Base-by-base conservation (phyloP, 148 eudicot species). In the Simmondsia chinensis region DNA sequence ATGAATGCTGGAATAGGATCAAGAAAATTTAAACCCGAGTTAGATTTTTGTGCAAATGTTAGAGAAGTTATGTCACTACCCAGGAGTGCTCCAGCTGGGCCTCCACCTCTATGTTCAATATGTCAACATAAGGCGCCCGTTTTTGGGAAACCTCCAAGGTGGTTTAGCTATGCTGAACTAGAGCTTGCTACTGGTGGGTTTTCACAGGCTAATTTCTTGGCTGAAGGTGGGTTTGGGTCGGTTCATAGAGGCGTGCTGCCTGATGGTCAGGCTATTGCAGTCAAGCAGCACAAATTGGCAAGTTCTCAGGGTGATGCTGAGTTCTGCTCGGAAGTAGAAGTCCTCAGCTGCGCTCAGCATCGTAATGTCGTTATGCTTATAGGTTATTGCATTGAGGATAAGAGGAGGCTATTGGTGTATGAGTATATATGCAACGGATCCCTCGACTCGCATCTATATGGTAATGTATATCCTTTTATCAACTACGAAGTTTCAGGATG, bases 81-180 rank as follows among this genome's bases (percentile, higher is more conserved):
- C 9, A 70, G 82, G 61, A 73, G 63, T 52, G 57, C 72, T 21
- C 94, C 94, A 25, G 64, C 50, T 21, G 96, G 96, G 2, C 72
- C 96, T 5, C 91, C 94, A 48, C 91, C 87, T 0, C 49, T 87
- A 46, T 87, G 96, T 48, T 79, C 96, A 51, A 69, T 76, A 24
- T 87, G 96, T 57, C 94, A 83, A 51, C 94, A 87, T 35, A 79
- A 83, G 71, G 76, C 71, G 17, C 96, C 96, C 0, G 72, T 77
- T 18, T 87, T 87, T 36, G 94, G 96, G 32, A 87, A 87, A 39
- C 96, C 96, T 15, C 96, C 96, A 9, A 83, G 56, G 60, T 76
- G 85, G 96, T 87, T 87, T 43, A 58, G 82, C 26, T 87, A 72
- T 65, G 82, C 82, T 28, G 96, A 87, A 66, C 74, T 87, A 45